Percentiles rank a stretch among this genome's conserved stretches.
Conservation (phyloP, 805 yeast genomes). For the Scheffersomyces coipomensis region DNA sequence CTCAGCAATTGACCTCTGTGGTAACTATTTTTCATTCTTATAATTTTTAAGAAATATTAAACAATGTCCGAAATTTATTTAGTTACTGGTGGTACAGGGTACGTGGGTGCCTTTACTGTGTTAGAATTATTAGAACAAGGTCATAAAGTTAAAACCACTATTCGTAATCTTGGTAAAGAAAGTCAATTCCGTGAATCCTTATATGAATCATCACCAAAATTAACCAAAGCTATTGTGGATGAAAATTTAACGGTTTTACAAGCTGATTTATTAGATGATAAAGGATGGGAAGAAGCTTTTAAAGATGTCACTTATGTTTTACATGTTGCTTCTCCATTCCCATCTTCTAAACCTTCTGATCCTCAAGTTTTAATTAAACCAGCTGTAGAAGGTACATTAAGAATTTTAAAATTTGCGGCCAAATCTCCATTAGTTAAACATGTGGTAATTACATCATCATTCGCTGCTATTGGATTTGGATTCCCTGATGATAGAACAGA, state of each 20-base stretch:
- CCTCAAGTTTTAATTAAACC: conserved; percentile 16
- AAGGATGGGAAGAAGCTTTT: conserved; percentile 19
- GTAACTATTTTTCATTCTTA: background rate
- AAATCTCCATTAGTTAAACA: conserved; percentile 18
- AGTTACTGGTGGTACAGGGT: conserved; percentile 17
- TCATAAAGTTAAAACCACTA: conserved; percentile 8
- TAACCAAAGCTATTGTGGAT: conserved; percentile 17
- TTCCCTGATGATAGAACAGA: conserved; percentile 9
- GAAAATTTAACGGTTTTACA: conserved; percentile 8
- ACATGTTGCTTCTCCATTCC: conserved; percentile 29
- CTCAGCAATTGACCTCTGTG: too few relatives aligned
- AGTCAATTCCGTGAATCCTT: background rate
- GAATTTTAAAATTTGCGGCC: conserved; percentile 13
- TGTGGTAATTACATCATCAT: conserved; percentile 44
- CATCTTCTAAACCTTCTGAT: conserved; percentile 13
- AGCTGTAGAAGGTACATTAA: conserved; percentile 17
- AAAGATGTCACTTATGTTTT: conserved; percentile 40
- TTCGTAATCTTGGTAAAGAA: conserved; percentile 5
- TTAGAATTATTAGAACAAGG: conserved; percentile 11
- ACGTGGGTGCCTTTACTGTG: conserved; percentile 14
- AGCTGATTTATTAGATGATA: conserved; percentile 8
- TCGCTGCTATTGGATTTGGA: conserved; percentile 44
- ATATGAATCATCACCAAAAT: conserved; percentile 12
- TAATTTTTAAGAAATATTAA: too few relatives aligned
- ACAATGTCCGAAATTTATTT: conserved; percentile 2